Conservation (phyloP, 2,329 filamentous ascomycete species). For the Fusarium torreyae region DNA sequence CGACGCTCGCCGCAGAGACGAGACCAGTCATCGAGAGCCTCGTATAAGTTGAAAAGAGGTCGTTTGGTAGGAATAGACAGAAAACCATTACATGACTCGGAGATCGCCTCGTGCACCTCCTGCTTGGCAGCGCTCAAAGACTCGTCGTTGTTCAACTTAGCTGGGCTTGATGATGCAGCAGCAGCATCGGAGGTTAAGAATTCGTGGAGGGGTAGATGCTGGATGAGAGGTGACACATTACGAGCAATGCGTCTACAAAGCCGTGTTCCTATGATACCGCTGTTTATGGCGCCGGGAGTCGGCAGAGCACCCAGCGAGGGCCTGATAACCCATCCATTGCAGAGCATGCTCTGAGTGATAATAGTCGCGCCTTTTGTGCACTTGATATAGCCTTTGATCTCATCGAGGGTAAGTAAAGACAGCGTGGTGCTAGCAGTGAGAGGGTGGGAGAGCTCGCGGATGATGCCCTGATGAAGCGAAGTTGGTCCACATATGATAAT, state of each 20-base stretch:
- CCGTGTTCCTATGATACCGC: not conserved
- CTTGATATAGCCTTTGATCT: constrained; percentile 2
- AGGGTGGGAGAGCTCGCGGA: constrained; percentile 10
- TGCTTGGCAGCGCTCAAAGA: not conserved
- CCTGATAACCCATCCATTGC: constrained; percentile 11
- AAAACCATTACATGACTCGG: not conserved
- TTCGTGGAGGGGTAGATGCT: not conserved
- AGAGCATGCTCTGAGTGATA: constrained; percentile 12
- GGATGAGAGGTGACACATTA: not conserved
- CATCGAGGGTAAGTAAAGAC: not conserved
- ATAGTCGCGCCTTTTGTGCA: not conserved
- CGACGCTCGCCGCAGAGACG: constrained; percentile 2
- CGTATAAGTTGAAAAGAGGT: not conserved
- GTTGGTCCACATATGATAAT: constrained; percentile 17
- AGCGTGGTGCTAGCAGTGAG: not conserved
- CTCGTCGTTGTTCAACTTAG: not conserved
- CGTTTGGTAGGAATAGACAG: not conserved
- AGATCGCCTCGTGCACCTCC: not conserved
- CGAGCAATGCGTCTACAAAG: not conserved
- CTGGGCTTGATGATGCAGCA: not conserved
- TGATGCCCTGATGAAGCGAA: constrained; percentile 13
- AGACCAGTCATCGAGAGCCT: constrained; percentile 6
- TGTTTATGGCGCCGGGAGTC: not conserved
- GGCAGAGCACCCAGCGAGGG: not conserved
- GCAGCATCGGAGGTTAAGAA: not conserved